Evolutionary conservation across 805 yeast species (phyloP), one percentile per base, ranked within the genome.

Genomic region (Candida germanica): DNA sequence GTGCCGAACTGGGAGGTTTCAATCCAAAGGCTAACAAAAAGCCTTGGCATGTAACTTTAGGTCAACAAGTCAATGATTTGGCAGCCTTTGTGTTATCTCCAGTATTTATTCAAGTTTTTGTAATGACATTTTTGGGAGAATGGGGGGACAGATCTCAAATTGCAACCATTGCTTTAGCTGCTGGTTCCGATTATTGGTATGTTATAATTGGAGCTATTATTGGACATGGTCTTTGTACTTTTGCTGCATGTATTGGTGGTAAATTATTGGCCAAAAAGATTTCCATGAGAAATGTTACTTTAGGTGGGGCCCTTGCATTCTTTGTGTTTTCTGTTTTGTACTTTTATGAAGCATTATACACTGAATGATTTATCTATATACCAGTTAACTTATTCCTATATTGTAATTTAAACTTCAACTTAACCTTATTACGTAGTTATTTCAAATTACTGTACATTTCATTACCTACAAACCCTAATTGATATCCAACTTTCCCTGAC

Each of bases 71-170:
- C 12, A 58, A 66, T 27, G 72, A 80, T 47, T 67, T 84, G 33
- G 77, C 82, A 2, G 60, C 79, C 3, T 75, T 79, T 38, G 62
- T 87, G 4, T 66, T 91, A 38, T 83, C 95, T 3, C 98, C 98
- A 3, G 65, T 80, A 7, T 93, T 95, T 89, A 82, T 88, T 47
- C 96, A 91, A 67, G 91, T 91, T 4, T 93, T 93, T 55, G 79
- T 79, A 36, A 91, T 93, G 98, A 87, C 96, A 4, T 93, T 93
- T 59, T 66, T 93, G 33, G 98, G 97, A 42, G 99, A 93, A 66
- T 88, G 98, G 95, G 99, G 99, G 34, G 99, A 93, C 61, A 80
- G 98, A 53, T 88, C 97, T 9, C 99, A 93, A 66, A 87, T 93
- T 38, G 96, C 97, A 29, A 93, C 97, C 22, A 88, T 93, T 51